Evolutionary conservation across 2,329 filamentous ascomycete species (phyloP), one percentile per base, ranked within the genome.

Genomic region (Blastomyces parvus): DNA sequence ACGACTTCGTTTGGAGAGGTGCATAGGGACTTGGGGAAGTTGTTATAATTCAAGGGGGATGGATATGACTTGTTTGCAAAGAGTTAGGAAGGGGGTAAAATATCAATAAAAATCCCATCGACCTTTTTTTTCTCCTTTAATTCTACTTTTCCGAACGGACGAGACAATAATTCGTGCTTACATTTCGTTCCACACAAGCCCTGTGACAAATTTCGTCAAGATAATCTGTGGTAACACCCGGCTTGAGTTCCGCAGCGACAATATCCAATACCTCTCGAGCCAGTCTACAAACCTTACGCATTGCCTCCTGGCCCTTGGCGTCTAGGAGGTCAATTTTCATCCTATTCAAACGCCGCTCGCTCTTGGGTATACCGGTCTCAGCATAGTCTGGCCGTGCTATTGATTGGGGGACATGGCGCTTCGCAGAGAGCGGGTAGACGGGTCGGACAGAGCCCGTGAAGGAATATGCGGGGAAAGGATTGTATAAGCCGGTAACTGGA

Each of bases 11-110:
- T 97, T 30, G 88, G 79, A 6, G 91, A 96, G 5, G 91, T 96
- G 77, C 92, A 97, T 66, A 96, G 87, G 0, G 92, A 97, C 79
- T 97, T 97, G 68, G 92, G 92, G 77, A 96, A 97, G 75, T 90
- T 82, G 79, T 88, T 89, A 79, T 96, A 96, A 79, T 96, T 96
- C 36, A 96, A 80, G 0, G 91, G 90, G 1, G 91, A 96, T 1
- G 91, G 91, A 74, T 96, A 96, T n/a, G 90, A 88, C 91, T 96
- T 65, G n/a, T 44, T 44, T 42, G 5, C 14, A 7, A 17, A 19
- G 17, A 19, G 36, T 44, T 44, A 44, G 42, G 42, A 7, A 44
- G 19, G 1, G 19, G 42, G 17, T 19, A 19, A 44, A 48, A 48
- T 14, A 48, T 22, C 13, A 48, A 48, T 13, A 48, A 48, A 3